Evolutionary conservation across 257 asterid genomes (phyloP).

Genomic region (Capsicum baccatum): DNA sequence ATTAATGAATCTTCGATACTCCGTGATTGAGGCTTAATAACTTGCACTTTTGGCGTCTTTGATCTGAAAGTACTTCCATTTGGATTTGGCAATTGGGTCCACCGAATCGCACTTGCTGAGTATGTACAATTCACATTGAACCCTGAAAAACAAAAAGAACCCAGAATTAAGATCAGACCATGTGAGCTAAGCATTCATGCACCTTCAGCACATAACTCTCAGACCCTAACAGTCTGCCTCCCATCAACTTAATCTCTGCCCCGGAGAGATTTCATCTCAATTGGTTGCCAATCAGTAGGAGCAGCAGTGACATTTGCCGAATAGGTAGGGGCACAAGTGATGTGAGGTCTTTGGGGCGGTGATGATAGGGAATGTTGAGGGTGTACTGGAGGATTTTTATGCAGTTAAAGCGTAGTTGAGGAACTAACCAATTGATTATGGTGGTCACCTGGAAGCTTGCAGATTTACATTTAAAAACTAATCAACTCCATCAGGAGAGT

Average conservation of each 20-base stretch:
- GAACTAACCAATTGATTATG: not conserved
- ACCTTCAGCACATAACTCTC: not conserved
- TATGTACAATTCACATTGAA: not conserved
- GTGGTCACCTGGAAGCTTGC: not conserved
- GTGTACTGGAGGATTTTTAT: not conserved
- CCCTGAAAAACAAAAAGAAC: not conserved
- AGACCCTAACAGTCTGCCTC: not conserved
- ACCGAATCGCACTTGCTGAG: not conserved
- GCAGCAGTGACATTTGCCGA: not conserved
- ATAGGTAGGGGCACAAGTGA: not conserved
- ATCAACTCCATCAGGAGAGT: not conserved
- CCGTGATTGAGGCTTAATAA: not conserved
- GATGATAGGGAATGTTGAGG: not conserved
- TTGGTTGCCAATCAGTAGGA: not conserved
- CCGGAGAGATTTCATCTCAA: not conserved
- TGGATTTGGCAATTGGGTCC: constrained; percentile 1
- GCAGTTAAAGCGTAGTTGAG: not conserved
- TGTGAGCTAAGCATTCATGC: not conserved
- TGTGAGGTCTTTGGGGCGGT: not conserved
- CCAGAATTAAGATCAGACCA: not conserved
- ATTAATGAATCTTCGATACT: not conserved
- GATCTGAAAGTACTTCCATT: not conserved
- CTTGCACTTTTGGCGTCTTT: not conserved
- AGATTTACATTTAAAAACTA: not conserved
- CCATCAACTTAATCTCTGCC: constrained; percentile 7